Base-by-base conservation (phyloP, 345 rosid species). In the Cardamine chenopodiifolia region DNA sequence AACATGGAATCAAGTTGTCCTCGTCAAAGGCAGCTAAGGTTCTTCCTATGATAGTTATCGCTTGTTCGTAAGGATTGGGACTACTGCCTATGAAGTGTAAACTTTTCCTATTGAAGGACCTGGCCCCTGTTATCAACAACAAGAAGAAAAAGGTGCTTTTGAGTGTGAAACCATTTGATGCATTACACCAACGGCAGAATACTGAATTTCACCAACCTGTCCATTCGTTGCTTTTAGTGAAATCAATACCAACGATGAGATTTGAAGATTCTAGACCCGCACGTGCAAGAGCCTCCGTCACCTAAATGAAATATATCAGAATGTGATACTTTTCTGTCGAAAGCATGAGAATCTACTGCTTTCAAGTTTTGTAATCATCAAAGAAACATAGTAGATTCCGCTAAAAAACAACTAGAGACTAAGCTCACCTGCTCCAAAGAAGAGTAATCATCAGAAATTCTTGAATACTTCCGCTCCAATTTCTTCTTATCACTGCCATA, bases 221-320 rank as follows among this genome's bases (percentile, higher is more conserved):
- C 99, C 99, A 95, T 63, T 90, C 97, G 6, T 95, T 95, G 84
- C 99, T 95, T 85, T 95, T 95, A 7, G 99, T 95, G 79, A 92
- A 92, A 86, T 95, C 99, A 72, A 95, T 86, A 72, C 99, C 99
- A 61, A 95, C 94, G n/a, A 95, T 83, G 72, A 95, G 97, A 84
- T 95, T 95, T 28, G 98, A 95, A 55, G 99, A 92, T 82, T 95
- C 98, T 18, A 95, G 83, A 59, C 99, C 99, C 12, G 98, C 87
- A 45, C 49, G 85, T 28, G 91, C 85, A 74, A 95, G 97, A 60
- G 93, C 99, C 72, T 66, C 94, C 0, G 96, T 90, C 34, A 95
- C 99, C 99, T 92, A 79, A 73, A 74, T 50, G 65, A 61, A 25
- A 28, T 3, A 58, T 34, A 75, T 4, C 64, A 49, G 2, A 62